phyloP scores from a whole-genome alignment of 495 filamentous ascomycete genomes.

The Neurospora sp. region DNA sequence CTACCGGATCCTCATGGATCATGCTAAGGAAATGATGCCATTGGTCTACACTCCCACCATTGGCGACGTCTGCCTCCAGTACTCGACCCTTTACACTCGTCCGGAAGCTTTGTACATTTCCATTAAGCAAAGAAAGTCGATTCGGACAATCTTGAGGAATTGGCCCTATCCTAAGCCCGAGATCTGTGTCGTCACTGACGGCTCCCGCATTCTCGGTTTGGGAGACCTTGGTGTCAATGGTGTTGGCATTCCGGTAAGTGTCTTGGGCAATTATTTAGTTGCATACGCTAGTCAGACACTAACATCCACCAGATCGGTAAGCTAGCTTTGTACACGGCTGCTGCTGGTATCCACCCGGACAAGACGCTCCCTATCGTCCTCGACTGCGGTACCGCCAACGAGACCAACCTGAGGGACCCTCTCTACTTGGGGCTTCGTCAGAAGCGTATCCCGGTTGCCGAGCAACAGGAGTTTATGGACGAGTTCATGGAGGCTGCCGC shows the following conservation, averaged over 20 bases:
- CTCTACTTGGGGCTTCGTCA: constrained; percentile 85
- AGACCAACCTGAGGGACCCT: constrained; percentile 78
- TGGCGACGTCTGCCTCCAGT: constrained; percentile 90
- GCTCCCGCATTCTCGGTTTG: constrained; percentile 89
- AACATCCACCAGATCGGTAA: constrained; percentile 56
- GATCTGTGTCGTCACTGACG: constrained; percentile 95
- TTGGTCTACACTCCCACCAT: constrained; percentile 97
- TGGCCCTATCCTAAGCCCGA: constrained; percentile 84
- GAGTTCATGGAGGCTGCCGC: constrained; percentile 91
- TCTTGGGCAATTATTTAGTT: constrained; percentile 2
- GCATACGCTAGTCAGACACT: constrained; percentile 1
- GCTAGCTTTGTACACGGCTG: constrained; percentile 86
- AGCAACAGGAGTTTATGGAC: constrained; percentile 90
- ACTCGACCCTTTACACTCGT: constrained; percentile 91
- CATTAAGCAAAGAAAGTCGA: constrained; percentile 76
- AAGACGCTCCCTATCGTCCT: constrained; percentile 86
- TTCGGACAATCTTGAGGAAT: constrained; percentile 73
- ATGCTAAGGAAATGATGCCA: constrained; percentile 85
- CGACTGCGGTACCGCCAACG: constrained; percentile 87
- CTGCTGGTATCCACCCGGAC: constrained; percentile 88
- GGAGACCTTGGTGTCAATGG: constrained; percentile 96
- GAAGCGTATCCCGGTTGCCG: constrained; percentile 67
- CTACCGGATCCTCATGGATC: constrained; percentile 84
- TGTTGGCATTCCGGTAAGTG: constrained; percentile 90
- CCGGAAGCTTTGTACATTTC: constrained; percentile 93